Conservation (phyloP, 2,329 filamentous ascomycete genomes). For the Botrytis fragariae region DNA sequence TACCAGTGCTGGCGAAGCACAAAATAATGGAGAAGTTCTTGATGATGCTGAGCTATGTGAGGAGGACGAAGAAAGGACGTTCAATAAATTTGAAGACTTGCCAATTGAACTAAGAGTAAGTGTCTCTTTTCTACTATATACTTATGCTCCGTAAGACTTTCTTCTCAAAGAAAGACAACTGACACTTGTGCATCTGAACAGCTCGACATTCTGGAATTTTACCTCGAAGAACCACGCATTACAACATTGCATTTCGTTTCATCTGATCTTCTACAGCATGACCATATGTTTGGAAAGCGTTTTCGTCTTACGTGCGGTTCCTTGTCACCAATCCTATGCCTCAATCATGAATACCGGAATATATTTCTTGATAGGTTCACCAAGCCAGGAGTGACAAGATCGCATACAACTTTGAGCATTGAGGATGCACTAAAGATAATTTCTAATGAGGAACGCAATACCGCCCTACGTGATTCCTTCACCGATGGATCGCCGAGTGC, state of each 20-base stretch:
- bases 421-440: not conserved
- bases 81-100: not conserved
- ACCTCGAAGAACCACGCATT: not conserved
- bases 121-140: accelerated
- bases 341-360: slow-evolving; percentile 5
- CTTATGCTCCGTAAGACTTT: accelerated
- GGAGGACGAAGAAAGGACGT: not conserved
- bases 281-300: not conserved
- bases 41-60: too few relatives aligned
- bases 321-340: not conserved
- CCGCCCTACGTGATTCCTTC: not conserved
- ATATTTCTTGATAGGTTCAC: not conserved
- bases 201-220: not conserved
- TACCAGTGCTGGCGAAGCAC: not conserved
- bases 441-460: not conserved
- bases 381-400: not conserved
- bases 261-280: not conserved
- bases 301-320: not conserved
- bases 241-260: not conserved
- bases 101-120: not conserved
- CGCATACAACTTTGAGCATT: not conserved
- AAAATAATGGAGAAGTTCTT: not conserved
- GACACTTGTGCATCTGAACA: not conserved
- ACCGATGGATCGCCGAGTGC: not conserved
- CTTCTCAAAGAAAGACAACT: not conserved